These are phyloP conservation scores for Lasiodiplodia citricola DNA, from an alignment of 2,329 filamentous ascomycete genomes.

Conservation along the genomic window DNA sequence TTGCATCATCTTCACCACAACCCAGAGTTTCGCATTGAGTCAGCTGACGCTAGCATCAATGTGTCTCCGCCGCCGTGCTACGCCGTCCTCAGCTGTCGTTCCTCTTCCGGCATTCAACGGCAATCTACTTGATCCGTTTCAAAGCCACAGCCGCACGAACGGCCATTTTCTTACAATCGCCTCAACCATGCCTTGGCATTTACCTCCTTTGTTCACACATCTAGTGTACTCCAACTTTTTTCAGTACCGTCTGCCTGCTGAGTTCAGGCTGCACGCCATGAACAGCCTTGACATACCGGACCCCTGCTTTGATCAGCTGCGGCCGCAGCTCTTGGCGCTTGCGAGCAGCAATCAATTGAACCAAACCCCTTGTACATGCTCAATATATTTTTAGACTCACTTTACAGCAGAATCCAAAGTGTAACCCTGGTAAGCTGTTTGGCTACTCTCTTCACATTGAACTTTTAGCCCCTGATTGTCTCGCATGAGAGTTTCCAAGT, in stretches of 20 bases:
- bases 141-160: not conserved
- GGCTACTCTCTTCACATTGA: too few relatives aligned
- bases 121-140: not conserved
- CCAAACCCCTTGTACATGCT: too few relatives aligned
- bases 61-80: not conserved
- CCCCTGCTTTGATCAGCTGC: too few relatives aligned
- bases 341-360: too few relatives aligned
- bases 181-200: not conserved
- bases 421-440: too few relatives aligned
- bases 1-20: not conserved
- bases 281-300: not conserved
- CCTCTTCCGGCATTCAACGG: not conserved
- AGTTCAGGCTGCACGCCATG: not conserved
- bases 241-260: not conserved
- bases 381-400: too few relatives aligned
- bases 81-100: slow-evolving; percentile 4
- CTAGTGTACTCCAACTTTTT: not conserved
- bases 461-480: too few relatives aligned
- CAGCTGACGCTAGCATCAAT: not conserved
- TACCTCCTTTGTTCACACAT: slow-evolving; percentile 4
- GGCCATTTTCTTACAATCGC: not conserved
- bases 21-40: not conserved
- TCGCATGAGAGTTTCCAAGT: too few relatives aligned
- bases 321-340: too few relatives aligned
- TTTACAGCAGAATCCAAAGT: too few relatives aligned